phyloP scores from a whole-genome alignment of 768 basidiomycete genomes.

The Macrolepiota dolichaula region DNA sequence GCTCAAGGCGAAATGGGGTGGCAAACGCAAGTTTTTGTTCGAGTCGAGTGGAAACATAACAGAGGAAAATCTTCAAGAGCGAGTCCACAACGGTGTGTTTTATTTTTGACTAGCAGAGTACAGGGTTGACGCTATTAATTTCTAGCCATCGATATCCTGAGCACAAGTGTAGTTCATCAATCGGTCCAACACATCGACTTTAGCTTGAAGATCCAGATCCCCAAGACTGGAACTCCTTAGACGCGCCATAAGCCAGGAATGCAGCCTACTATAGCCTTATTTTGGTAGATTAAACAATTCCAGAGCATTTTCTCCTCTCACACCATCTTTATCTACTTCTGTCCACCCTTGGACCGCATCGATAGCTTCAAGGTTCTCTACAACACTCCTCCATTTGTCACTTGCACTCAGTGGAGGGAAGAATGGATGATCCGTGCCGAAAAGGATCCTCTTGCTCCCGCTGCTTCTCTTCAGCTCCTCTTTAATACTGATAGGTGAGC shows the following conservation, averaged over 20 bases:
- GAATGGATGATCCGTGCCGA: conserved; percentile 90
- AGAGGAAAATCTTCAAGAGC: conserved; percentile 75
- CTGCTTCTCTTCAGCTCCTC: conserved; percentile 26
- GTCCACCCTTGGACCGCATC: conserved; percentile 60
- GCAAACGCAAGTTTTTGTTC: conserved; percentile 80
- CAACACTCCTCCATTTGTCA: conserved; percentile 81
- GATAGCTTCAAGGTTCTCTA: conserved; percentile 83
- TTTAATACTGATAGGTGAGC: conserved; percentile 22
- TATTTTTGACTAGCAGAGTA: background rate
- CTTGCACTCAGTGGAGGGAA: conserved; percentile 73
- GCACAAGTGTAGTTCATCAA: conserved; percentile 89
- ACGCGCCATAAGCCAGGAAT: background rate
- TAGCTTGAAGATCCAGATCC: conserved; percentile 89
- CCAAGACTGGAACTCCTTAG: conserved; percentile 23
- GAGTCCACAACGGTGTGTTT: conserved; percentile 76
- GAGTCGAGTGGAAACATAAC: conserved; percentile 97
- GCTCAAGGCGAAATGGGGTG: conserved; percentile 77
- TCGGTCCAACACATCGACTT: conserved; percentile 95
- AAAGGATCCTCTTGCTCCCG: conserved; percentile 65
- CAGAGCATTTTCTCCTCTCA: conserved; percentile 72
- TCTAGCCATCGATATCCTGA: conserved; percentile 90
- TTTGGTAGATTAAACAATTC: conserved; percentile 54
- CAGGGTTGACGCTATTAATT: background rate
- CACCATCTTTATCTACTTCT: conserved; percentile 56
- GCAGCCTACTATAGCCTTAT: background rate